Evolutionary conservation across 2,329 filamentous ascomycete species (phyloP), one percentile per base, ranked within the genome.

Genomic region (Aspergillus alliaceus): DNA sequence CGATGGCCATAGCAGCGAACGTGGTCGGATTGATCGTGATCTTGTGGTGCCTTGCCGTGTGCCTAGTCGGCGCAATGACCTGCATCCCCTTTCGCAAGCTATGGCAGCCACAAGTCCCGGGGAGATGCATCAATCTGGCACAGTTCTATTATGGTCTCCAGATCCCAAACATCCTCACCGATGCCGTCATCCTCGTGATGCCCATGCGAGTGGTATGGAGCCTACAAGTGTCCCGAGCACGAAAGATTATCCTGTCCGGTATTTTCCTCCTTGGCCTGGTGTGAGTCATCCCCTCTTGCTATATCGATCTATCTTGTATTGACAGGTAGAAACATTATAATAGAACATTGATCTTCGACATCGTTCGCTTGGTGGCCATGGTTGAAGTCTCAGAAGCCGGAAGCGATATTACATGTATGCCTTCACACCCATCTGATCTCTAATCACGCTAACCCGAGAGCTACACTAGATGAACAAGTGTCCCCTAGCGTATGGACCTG

Each of bases 151-250:
- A 66, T 22, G 67, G 65, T 2, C 59, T 69, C 7, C 66, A 68
- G 39, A 61, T 71, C 11, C 68, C 68, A 2, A 71, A 71, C 48
- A 69, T 71, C 27, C 54, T 63, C 1, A 70, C 68, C 8, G 69
- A 71, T 58, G 64, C 63, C 12, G 58, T 70, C n/a, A 69, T 71
- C 22, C 57, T 69, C 32, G 40, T 60, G 15, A 62, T 70, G 58
- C 69, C 69, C 0, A 63, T 71, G 55, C 61, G 58, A 20, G 58
- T 61, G 7, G 63, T 71, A 11, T 70, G 66, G 67, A 58, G 58
- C 1, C 50, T 70, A 8, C 66, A 66, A 2, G 62, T 69, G 6
- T 63, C 69, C 2, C 58, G 51, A 6, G 40, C 58, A 1, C 64
- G 69, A 35, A 66, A 64, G 51, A 34, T 62, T 11, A 56, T 64